These are phyloP conservation scores for Wallacemonas sp. DNA, from an alignment of 208 protist genomes.

Conservation along the genomic window DNA sequence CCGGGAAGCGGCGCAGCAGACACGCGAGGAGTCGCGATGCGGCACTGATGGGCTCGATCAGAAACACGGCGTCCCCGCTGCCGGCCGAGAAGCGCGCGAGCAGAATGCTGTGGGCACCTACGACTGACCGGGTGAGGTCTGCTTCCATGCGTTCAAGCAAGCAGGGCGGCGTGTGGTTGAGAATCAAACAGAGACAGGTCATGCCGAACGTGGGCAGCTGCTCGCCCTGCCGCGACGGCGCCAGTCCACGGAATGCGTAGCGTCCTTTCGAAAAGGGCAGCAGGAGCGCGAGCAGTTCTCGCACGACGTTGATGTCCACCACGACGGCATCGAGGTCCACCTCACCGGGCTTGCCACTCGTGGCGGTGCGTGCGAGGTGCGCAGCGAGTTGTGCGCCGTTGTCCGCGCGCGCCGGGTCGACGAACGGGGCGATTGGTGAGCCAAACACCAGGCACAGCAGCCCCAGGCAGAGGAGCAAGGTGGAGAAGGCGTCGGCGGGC, in stretches of 20 bases:
- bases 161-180: neutral
- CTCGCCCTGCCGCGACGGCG: slow-evolving; percentile 4
- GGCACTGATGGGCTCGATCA: neutral
- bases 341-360: neutral
- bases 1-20: slow-evolving; percentile 36
- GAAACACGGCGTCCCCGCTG: neutral
- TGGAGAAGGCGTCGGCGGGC: slow-evolving; percentile 2
- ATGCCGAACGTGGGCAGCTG: slow-evolving; percentile 16
- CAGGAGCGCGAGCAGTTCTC: neutral
- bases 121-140: neutral
- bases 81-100: slow-evolving; percentile 10
- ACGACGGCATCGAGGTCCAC: slow-evolving; percentile 16
- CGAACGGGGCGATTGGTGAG: slow-evolving; percentile 6
- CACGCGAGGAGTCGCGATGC: slow-evolving; percentile 29
- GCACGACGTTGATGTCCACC: slow-evolving; percentile 5
- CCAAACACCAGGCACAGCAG: slow-evolving; percentile 2
- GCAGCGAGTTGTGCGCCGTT: too few species aligned
- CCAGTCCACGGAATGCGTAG: slow-evolving; percentile 5
- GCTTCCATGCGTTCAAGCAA: neutral
- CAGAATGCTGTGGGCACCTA: slow-evolving; percentile 15
- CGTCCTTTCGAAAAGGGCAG: slow-evolving; percentile 13
- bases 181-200: slow-evolving; percentile 9
- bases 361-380: too few species aligned
- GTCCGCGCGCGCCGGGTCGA: neutral
- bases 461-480: slow-evolving; percentile 2